Evolutionary conservation across 2,329 filamentous ascomycete species (phyloP), one percentile per base, ranked within the genome.

Genomic region (Pyricularia grisea): DNA sequence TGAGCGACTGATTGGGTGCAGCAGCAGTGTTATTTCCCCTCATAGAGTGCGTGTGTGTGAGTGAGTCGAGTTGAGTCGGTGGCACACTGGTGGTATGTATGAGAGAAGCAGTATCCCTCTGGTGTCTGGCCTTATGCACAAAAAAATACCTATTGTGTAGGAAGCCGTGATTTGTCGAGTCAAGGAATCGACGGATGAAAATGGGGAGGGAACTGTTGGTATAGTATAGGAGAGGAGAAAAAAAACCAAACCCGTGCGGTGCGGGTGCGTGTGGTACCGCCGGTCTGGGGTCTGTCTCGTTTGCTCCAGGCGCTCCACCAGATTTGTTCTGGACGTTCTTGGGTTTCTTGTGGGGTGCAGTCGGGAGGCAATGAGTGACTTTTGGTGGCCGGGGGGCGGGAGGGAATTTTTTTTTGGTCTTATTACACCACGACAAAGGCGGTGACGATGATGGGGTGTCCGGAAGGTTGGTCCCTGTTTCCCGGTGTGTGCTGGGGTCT

Each of bases 271-370:
- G 64, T 66, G 64, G 64, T 36, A 66, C 64, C 30, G 20, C 30
- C 64, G 64, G 64, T n/a, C 36, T 66, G n/a, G 20, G 36, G 64
- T 33, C 42, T 23, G 64, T 36, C 63, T 36, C 64, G 64, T 66
- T 66, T 66, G 64, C 64, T 30, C 64, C 64, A 33, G 28, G 14
- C 64, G 31, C 30, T 66, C 64, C 64, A 66, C 64, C 31, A 36
- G 64, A 30, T 31, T 66, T 66, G 64, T 66, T 66, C 64, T 66
- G 64, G 64, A 66, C 25, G 64, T 66, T 66, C 64, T 66, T 66
- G 20, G 64, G 36, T 42, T 66, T n/a, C 42, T 23, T 66, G 64
- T 66, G 64, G 64, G 64, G 64, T 66, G 64, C 64, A 66, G 64
- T 66, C 30, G 64, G 64, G n/a, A 66, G 64, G 30, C 20, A 30